A percentile compares a stretch with the other conserved stretches of the same genome.
Conservation (phyloP, 2,329 filamentous ascomycete species). For the Hypomyces rosellus region DNA sequence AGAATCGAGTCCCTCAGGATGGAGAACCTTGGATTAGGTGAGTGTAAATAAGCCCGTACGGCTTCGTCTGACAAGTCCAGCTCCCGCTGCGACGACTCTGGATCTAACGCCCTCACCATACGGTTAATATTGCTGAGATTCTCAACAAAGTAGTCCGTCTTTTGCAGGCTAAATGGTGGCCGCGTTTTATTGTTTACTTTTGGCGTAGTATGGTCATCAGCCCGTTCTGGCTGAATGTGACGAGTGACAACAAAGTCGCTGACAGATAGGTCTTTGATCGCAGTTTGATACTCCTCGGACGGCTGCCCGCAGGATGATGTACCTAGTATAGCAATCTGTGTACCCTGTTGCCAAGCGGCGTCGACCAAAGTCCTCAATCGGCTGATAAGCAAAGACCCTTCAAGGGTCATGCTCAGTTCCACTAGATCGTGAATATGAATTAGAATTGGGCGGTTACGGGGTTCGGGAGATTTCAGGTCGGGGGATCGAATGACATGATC, state of each 20-base stretch:
- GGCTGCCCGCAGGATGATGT: conserved; percentile 56
- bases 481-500: conserved; percentile 50
- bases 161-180: conserved; percentile 21
- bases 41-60: conserved; percentile 22
- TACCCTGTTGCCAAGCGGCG: conserved; percentile 62
- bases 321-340: conserved; percentile 72
- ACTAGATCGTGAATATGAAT: conserved; percentile 76
- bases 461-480: conserved; percentile 27
- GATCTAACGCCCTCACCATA: conserved; percentile 38
- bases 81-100: conserved; percentile 6
- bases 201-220: conserved; percentile 12
- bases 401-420: conserved; percentile 63
- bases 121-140: conserved; percentile 42
- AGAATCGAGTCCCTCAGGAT: conserved; percentile 31
- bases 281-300: conserved; percentile 36
- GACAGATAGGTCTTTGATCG: conserved; percentile 32
- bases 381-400: conserved; percentile 63
- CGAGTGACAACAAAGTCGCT: conserved; percentile 36
- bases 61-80: conserved; percentile 18
- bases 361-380: conserved; percentile 68
- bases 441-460: conserved; percentile 50
- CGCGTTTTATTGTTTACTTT: neutral
- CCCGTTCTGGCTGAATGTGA: conserved; percentile 26
- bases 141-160: conserved; percentile 36
- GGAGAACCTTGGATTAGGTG: conserved; percentile 19